Evolutionary conservation across 1,284 basidiomycete genomes (phyloP), one percentile per base, ranked within the genome.

Genomic region (Malassezia sympodialis): DNA sequence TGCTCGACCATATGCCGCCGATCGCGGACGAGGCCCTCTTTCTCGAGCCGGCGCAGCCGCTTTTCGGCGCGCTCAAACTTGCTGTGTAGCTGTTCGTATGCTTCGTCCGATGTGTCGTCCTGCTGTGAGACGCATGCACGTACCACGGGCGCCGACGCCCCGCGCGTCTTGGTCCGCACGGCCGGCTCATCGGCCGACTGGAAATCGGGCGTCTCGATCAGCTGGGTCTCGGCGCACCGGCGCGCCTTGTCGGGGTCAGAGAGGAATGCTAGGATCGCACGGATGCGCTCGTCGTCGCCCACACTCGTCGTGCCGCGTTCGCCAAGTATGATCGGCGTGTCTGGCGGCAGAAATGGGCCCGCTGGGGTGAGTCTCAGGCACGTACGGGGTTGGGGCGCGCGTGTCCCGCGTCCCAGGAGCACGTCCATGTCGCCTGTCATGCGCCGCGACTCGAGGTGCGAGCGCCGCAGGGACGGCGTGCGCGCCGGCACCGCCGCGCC

Each of bases 181-280:
- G 37, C 8, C 4, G 49, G 26, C 17, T 43, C 49, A n/a, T 51
- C 43, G 7, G 42, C 51, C 2, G 43, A 17, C 11, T 26, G 17
- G 19, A 48, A 57, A 19, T 57, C 49, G 11, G 55, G 55, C 11
- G 51, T 57, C 37, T 57, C 55, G 34, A 51, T 39, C 28, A 27
- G 26, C 12, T 37, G 35, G 31, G 31, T 48, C 19, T 44, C 44
- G 5, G 44, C 49, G 31, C 55, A 57, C 4, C 12, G 28, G 12
- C 50, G 49, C 10, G 55, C 49, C 24, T 57, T 57, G 15, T 51
- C 50, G 8, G 55, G 55, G 26, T 57, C 55, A 7, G 50, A 50
- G 11, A 57, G 37, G 34, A 47, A 43, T 5, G 50, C 44, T 14
- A 57, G 27, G 19, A 57, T 57, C 12, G 44, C 40, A 23, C 34